These are phyloP conservation scores for Asclepias syriaca DNA, from an alignment of 257 asterid species.

Conservation along the genomic window DNA sequence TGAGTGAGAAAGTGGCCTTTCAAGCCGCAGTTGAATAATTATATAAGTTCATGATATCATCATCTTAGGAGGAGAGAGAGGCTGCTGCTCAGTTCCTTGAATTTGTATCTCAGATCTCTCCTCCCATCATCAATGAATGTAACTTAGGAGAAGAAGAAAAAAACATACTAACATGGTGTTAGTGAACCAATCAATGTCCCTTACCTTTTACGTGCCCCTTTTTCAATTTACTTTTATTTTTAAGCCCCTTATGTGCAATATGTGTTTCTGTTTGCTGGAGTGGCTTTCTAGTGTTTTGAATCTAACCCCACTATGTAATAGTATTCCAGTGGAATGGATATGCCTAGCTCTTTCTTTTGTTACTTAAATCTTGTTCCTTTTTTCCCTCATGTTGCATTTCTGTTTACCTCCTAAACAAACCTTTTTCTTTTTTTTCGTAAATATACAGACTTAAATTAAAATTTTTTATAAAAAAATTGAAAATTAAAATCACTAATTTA, in stretches of 20 bases:
- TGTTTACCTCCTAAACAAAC: too few species aligned
- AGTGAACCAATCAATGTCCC: constrained; percentile 24
- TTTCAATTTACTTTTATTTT: constrained; percentile 3
- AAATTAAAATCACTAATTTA: too few species aligned
- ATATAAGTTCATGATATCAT: constrained; percentile 11
- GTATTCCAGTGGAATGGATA: background rate
- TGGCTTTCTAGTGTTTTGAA: background rate
- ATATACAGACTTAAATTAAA: too few species aligned
- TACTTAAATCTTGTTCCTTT: background rate
- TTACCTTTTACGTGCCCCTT: background rate
- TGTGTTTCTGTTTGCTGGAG: background rate
- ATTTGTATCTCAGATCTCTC: constrained; percentile 44
- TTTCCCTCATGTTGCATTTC: too few species aligned
- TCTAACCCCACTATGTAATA: constrained; percentile 10
- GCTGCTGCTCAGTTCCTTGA: constrained; percentile 44
- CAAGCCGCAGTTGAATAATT: constrained; percentile 24
- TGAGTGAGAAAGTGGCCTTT: constrained; percentile 47
- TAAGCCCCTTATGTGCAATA: background rate
- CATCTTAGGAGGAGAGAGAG: constrained; percentile 11
- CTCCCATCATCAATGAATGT: constrained; percentile 32
- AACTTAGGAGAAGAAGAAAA: constrained; percentile 30
- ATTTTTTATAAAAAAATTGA: too few species aligned
- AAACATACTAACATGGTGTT: constrained; percentile 41
- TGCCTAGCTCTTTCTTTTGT: background rate
- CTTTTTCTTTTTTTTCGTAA: too few species aligned